Evolutionary conservation across 139 green algal genomes (phyloP), one percentile per base, ranked within the genome.

Genomic region (Zygnema circumcarinatum): DNA sequence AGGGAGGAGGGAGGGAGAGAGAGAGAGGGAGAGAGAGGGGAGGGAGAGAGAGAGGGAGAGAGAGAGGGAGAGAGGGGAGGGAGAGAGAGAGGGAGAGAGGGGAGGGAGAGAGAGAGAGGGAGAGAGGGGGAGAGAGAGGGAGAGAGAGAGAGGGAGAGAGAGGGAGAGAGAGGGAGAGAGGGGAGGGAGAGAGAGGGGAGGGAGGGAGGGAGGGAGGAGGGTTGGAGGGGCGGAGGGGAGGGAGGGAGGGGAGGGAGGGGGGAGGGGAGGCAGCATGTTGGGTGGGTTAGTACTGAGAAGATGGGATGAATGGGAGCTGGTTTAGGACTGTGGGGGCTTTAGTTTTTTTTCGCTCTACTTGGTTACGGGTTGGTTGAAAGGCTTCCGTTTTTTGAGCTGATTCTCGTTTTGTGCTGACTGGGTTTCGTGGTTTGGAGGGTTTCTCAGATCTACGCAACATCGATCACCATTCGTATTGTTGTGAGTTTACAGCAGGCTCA

Each of bases 41-140:
- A 25, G 3, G 16, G 16, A 47, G 16, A 41, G 16, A 3, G 7
- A 25, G 38, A 78, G 11, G 16, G 11, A 11, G 3, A 78, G 38
- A 78, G 16, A 41, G 69, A 78, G 7, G 69, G 11, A 78, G 16
- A 78, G 7, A 25, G 69, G 69, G 11, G 16, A 78, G 16, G 3
- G 3, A 84, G 39, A 25, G 76, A 73, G 47, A 38, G 76, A 73
- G 76, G 39, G 76, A 84, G 39, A 38, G 39, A 76, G 76, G 16
- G 76, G 35, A 11, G 54, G 76, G 35, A 41, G 39, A 38, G 35
- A 25, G 39, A 25, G 7, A 25, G 39, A 16, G 35, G 7, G 47
- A 81, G 53, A 25, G 16, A 84, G 54, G 53, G 7, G 3, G 36
- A 47, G 36, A 25, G 69, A 3, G 69, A 41, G 16, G 3, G 38